These are phyloP conservation scores for Aeminium ludgeri DNA, from an alignment of 495 filamentous ascomycete genomes.

Conservation along the genomic window DNA sequence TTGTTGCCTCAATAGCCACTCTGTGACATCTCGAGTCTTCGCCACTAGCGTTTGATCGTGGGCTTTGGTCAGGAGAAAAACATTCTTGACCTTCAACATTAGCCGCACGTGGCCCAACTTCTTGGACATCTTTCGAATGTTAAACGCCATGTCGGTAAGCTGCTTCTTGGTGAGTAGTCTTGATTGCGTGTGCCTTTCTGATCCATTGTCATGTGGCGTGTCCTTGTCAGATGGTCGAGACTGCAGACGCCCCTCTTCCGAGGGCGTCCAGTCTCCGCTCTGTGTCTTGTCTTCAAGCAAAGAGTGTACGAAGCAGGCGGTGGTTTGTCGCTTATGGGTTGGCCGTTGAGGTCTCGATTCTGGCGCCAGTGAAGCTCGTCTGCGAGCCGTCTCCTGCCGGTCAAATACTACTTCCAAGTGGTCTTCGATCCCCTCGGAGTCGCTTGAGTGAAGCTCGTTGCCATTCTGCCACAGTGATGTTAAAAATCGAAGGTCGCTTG, in stretches of 20 bases:
- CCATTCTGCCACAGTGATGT: too few species aligned
- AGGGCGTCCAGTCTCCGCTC: conserved; percentile 24
- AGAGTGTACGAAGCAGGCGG: conserved; percentile 70
- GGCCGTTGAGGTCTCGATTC: conserved; percentile 29
- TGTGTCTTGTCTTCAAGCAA: conserved; percentile 40
- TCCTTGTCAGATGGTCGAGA: conserved; percentile 26
- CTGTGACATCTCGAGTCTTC: conserved; percentile 57
- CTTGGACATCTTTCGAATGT: conserved; percentile 78
- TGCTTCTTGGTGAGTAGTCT: conserved; percentile 78
- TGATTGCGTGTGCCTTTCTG: conserved; percentile 31
- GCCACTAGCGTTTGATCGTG: conserved; percentile 68
- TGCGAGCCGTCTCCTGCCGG: conserved; percentile 50
- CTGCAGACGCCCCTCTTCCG: conserved; percentile 14
- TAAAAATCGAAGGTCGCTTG: too few species aligned
- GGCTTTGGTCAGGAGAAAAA: conserved; percentile 81
- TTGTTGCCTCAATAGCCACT: conserved; percentile 72
- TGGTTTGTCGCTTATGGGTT: conserved; percentile 31
- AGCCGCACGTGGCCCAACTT: conserved; percentile 62
- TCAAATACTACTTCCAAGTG: conserved; percentile 55
- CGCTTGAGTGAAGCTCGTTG: conserved; percentile 8
- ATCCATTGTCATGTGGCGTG: conserved; percentile 11
- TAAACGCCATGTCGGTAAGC: conserved; percentile 88
- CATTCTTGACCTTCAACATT: conserved; percentile 59
- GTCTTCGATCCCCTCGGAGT: conserved; percentile 22
- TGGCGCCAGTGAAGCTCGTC: conserved; percentile 71